Conservation (phyloP, 306 rosid species). For the Gastrolobium villosum region DNA sequence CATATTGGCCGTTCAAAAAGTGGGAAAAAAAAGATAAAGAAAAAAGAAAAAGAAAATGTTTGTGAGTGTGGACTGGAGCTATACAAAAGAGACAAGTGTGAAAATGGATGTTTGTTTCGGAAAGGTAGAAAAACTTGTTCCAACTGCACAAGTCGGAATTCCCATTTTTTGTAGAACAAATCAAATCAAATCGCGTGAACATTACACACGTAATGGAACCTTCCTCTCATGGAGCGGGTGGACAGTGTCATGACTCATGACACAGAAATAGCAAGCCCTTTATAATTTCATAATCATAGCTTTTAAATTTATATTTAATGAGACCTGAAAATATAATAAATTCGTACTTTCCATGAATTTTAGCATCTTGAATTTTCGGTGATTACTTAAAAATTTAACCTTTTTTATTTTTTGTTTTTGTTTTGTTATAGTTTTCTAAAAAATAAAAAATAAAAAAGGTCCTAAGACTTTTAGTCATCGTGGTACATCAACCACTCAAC, state of each 20-base stretch:
- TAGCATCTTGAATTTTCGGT: conserved; percentile 23
- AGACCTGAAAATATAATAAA: too few species aligned
- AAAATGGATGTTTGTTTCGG: conserved; percentile 30
- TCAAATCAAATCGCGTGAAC: conserved; percentile 44
- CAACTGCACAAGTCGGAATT: neutral
- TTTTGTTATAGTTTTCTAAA: neutral
- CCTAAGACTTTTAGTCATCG: neutral
- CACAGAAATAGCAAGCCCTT: neutral
- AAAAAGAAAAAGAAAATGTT: neutral
- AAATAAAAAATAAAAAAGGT: too few species aligned
- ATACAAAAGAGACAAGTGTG: conserved; percentile 47
- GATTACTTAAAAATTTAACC: conserved; percentile 9
- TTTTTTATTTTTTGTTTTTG: too few species aligned
- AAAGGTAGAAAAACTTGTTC: conserved; percentile 16
- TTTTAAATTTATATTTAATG: neutral
- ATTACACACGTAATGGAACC: conserved; percentile 53
- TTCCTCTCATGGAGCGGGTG: conserved; percentile 44
- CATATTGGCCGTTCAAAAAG: conserved; percentile 11
- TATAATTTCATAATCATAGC: neutral
- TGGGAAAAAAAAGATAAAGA: neutral
- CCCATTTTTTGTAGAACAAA: conserved; percentile 19
- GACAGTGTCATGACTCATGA: neutral
- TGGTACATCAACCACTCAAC: conserved; percentile 56
- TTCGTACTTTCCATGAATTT: neutral
- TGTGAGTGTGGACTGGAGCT: neutral